Base-by-base conservation (phyloP, 2,329 filamentous ascomycete genomes). In the Hypoxylon sp. region DNA sequence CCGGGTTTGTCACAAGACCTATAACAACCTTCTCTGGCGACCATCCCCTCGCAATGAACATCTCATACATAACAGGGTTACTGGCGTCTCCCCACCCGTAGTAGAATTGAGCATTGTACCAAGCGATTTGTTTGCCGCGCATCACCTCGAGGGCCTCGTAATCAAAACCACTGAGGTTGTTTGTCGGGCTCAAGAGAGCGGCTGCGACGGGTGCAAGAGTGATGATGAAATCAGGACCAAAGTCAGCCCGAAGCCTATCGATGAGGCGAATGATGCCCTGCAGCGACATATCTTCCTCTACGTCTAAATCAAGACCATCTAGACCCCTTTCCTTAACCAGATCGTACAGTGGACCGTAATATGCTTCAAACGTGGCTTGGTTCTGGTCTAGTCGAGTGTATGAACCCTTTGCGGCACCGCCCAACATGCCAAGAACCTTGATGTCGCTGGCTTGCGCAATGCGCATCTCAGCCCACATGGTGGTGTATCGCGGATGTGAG, bases 31-130 rank as follows among this genome's bases (percentile, higher is more conserved):
- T 88, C 31, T 83, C 75, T 0, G 87, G 76, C 7, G 76, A 74
- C 86, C 87, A 93, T 6, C 88, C 88, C 6, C 75, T 73, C 7
- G 73, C 70, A 27, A 75, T 49, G 34, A 76, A 69, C 65, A 73
- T 71, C 60, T 77, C 71, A 59, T 78, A 79, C 70, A 78, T 75
- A 54, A 69, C 60, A 6, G 75, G 71, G 42, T 75, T 80, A 19
- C 78, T 73, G 1, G 85, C 82, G 37, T 84, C 83, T 3, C 88
- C 88, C 89, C 90, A 93, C 1, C 89, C 89, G 64, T 89, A 91
- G 74, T 94, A 93, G 69, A 93, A 92, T 63, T 93, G 90, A 8
- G 87, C 78, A 63, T 93, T 92, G 67, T 93, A 93, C 88, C 88
- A 94, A 1, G 79, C 80, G 15, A 93, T 87, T 54, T 87, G 78